Conservation (phyloP, 73 alveolate species). For the Paramecium pentaurelia region DNA sequence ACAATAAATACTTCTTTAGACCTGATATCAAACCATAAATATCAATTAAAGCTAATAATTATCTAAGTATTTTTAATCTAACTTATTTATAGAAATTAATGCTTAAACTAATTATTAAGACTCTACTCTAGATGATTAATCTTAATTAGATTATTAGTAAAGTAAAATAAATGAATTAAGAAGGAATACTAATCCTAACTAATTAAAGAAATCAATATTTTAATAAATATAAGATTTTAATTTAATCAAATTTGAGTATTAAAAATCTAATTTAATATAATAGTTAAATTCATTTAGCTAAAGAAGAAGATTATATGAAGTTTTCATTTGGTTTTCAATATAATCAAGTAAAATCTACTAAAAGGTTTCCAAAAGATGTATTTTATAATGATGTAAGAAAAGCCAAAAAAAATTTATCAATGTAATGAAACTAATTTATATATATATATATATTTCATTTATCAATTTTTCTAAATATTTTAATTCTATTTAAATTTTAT, state of each 20-base stretch:
- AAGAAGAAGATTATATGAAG: neutral
- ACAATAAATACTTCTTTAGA: neutral
- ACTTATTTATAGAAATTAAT: neutral
- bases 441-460: neutral
- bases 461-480: neutral
- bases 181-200: neutral
- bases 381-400: neutral
- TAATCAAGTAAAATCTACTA: neutral
- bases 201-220: neutral
- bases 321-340: conserved; percentile 15
- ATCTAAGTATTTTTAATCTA: neutral
- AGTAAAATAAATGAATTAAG: neutral
- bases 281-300: neutral
- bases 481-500: neutral
- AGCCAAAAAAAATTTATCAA: neutral
- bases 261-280: neutral
- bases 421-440: neutral
- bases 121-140: neutral
- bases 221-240: neutral
- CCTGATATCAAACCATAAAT: neutral
- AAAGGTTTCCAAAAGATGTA: conserved; percentile 21
- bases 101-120: neutral
- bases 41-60: neutral
- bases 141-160: neutral
- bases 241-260: neutral